Evolutionary conservation across 2,329 filamentous ascomycete genomes (phyloP), one percentile per base, ranked within the genome.

Genomic region (Chrysosporium queenslandicum): DNA sequence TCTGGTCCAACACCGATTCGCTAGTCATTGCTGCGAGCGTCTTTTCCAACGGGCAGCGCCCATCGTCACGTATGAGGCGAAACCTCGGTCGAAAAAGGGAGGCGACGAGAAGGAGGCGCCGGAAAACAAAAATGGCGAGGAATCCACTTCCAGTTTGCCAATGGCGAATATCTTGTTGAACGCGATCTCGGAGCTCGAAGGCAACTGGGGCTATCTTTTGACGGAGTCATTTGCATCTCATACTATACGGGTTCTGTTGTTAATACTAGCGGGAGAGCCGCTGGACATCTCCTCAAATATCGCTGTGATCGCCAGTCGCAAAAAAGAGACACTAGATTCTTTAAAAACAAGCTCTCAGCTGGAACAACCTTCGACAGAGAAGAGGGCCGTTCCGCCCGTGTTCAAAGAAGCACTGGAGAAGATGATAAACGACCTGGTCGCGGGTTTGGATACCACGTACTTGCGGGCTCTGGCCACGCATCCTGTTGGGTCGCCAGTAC

Each of bases 1-100:
- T 61, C 78, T 98, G 25, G 83, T 96, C 48, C 90, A 94, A 66
- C 92, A 98, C 71, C 85, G 92, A 16, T 98, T 98, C 63, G 92
- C 92, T 4, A 94, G 90, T 55, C 92, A 98, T 73, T 97, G 91
- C 71, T 96, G 90, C 66, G 92, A 98, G 71, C 87, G 87, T 23
- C 77, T 98, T 29, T 97, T 98, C 67, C 75, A 90, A 46, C 81
- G 86, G 58, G 85, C 87, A 1, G 90, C 90, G 0, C 84, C 86
- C 0, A 72, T 85, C 9, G 86, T 95, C 34, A 85, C 85, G 12
- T 75, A 83, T 56, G 90, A 95, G 68, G 69, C 87, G 14, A 68
- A 71, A 30, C 34, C 23, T 32, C 45, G 41, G 73, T 64, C 60
- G 66, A 66, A 55, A 62, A 71, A 59, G 58, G 55, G 39, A 43